Base-by-base conservation (phyloP, 805 yeast genomes). In the Komagataella kurtzmanii region DNA sequence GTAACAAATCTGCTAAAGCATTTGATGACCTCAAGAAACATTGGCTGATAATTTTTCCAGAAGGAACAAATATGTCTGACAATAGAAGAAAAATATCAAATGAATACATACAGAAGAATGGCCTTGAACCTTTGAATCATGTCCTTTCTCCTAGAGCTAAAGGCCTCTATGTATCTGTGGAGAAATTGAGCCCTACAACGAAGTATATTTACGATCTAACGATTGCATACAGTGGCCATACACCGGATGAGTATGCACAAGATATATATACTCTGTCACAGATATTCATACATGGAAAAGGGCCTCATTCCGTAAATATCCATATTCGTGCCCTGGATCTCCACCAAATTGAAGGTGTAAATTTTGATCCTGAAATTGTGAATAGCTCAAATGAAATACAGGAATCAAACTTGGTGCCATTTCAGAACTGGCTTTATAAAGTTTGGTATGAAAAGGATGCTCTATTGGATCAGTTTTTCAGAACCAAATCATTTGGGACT, bases 61-160 rank as follows among this genome's bases (percentile, higher is more conserved):
- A 93, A 65, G 99, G 99, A 4, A 93, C 99, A 0, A 93, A 88
- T 53, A 68, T 85, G 51, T 81, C 93, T 44, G 73, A 72, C 4
- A 75, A 78, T 54, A 88, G 96, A 1, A 73, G 79, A 49, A 67
- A 59, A 3, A 76, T 77, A 53, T 79, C 90, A 7, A 71, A 70
- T 17, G 70, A 63, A 6, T 93, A 71, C 65, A 84, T 88, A 18
- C 66, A 63, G 5, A 77, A 81, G 55, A 61, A 72, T 21, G 74
- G 72, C 4, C 69, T 68, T 43, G 72, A 77, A 6, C 69, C 73
- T 1, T 71, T 83, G 56, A 71, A 75, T 45, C 81, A 88, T 62
- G 79, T 86, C 12, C 70, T 93, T 54, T 66, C 89, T n/a, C 99
- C 99, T 14, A 77, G 95, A 52, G 73, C 77, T 0, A 80, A 91